phyloP scores from a whole-genome alignment of 2,329 filamentous ascomycete genomes.

The Apiospora hydei region DNA sequence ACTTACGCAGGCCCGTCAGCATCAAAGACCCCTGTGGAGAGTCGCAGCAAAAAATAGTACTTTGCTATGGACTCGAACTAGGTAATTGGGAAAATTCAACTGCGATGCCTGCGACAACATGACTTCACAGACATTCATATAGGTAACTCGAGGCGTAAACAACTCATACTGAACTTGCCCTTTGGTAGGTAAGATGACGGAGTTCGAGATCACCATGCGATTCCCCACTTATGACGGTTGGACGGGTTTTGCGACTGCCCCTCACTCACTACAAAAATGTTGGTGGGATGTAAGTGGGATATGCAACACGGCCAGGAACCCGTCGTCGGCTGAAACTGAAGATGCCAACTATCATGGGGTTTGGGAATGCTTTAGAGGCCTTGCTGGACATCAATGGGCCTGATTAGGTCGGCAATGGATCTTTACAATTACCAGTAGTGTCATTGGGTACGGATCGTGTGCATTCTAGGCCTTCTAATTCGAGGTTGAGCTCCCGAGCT shows the following conservation, averaged over 20 bases:
- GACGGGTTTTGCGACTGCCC: background rate
- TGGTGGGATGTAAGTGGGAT: conserved; percentile 19
- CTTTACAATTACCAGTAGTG: background rate
- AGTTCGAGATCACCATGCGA: background rate
- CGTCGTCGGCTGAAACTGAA: background rate
- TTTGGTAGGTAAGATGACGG: background rate
- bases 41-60: background rate
- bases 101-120: background rate
- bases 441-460: conserved; percentile 4
- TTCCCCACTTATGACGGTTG: background rate
- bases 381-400: background rate
- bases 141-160: too few relatives aligned
- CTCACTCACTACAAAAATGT: conserved; percentile 2
- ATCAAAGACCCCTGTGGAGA: background rate
- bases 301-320: background rate
- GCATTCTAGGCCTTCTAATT: background rate
- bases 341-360: background rate
- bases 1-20: background rate
- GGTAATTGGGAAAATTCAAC: background rate
- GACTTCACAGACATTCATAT: background rate
- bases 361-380: background rate
- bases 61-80: background rate
- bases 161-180: background rate
- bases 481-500: background rate
- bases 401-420: too few relatives aligned